Conservation (phyloP, 2,329 filamentous ascomycete species). For the Magnaporthiopsis rhizophila region DNA sequence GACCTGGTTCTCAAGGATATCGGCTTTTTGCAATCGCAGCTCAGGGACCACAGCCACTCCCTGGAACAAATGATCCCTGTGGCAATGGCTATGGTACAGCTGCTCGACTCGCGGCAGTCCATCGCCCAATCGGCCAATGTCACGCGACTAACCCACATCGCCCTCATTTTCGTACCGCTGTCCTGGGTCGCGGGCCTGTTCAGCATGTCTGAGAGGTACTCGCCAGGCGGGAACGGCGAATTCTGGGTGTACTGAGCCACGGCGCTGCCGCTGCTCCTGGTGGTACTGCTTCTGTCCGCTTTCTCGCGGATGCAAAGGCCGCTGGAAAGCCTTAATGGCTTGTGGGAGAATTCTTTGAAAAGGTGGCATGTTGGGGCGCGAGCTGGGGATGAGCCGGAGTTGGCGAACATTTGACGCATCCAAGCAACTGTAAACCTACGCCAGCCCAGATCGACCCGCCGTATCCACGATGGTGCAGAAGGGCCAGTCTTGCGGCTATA, state of each 20-base stretch:
- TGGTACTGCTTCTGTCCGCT: too few species aligned
- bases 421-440: too few species aligned
- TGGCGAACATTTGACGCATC: too few species aligned
- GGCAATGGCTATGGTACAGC: slow-evolving; percentile 14
- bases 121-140: slow-evolving; percentile 9
- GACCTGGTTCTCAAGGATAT: slow-evolving; percentile 11
- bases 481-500: too few species aligned
- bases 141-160: slow-evolving; percentile 12
- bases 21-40: slow-evolving; percentile 9
- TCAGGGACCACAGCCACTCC: slow-evolving; percentile 11
- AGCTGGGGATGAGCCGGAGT: too few species aligned
- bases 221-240: slow-evolving; percentile 6
- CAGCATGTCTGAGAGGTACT: slow-evolving; percentile 11
- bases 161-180: slow-evolving; percentile 13
- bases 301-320: too few species aligned
- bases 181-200: slow-evolving; percentile 12
- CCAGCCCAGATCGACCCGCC: too few species aligned
- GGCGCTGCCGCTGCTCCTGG: neutral
- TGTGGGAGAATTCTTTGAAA: too few species aligned
- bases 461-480: too few species aligned
- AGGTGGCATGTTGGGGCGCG: too few species aligned
- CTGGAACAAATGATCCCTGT: slow-evolving; percentile 14
- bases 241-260: slow-evolving; percentile 12
- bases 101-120: slow-evolving; percentile 14
- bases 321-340: too few species aligned